Conservation (phyloP, 2,329 filamentous ascomycete species). For the Orbilia oligospora region DNA sequence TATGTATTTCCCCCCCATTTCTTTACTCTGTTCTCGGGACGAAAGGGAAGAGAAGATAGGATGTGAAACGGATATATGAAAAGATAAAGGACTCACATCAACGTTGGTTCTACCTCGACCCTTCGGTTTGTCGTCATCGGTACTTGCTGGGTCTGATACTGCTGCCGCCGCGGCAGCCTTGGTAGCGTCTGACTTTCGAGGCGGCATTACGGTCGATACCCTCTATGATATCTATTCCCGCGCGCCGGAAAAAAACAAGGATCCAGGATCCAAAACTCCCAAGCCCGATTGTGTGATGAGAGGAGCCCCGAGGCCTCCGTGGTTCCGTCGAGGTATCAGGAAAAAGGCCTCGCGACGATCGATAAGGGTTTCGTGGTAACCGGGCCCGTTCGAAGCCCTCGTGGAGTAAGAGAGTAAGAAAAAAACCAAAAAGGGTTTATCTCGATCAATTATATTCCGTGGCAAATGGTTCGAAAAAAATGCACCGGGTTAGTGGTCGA, state of each 20-base stretch:
- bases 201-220: conserved; percentile 32
- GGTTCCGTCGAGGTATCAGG: background rate
- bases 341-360: background rate
- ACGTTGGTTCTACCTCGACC: conserved; percentile 28
- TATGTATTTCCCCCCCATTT: no score
- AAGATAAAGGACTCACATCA: conserved; percentile 41
- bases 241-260: background rate
- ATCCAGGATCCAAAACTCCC: background rate
- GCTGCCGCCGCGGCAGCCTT: conserved; percentile 26
- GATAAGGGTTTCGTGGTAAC: background rate
- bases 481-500: background rate
- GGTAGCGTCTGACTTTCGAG: conserved; percentile 47
- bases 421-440: background rate
- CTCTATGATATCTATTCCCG: background rate
- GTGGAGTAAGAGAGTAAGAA: no score
- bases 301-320: background rate
- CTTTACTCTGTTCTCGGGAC: background rate
- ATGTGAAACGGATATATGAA: background rate
- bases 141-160: conserved; percentile 37
- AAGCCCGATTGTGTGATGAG: background rate
- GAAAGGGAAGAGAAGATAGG: background rate
- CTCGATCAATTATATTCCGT: background rate
- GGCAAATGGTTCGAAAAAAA: background rate
- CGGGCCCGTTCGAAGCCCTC: background rate
- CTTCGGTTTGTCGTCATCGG: conserved; percentile 43